Percentiles rank a stretch among this genome's conserved stretches.
Evolutionary conservation across 2,329 filamentous ascomycete genomes (phyloP).

Genomic region (Ophiognomonia clavigignenti-juglandacearum): DNA sequence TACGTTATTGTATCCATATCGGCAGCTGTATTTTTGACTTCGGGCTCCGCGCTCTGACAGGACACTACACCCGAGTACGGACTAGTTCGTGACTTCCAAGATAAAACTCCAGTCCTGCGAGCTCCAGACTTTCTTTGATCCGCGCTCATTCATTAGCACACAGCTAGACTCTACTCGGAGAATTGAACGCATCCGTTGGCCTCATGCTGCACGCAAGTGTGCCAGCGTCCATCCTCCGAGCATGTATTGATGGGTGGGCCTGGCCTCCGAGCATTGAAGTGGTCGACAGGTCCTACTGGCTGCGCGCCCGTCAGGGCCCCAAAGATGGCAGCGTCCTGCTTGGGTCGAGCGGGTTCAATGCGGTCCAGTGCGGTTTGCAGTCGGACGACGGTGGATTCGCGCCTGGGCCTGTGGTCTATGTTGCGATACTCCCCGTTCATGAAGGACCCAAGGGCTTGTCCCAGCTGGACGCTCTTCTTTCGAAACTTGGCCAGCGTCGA

Average conservation of each 20-base stretch:
- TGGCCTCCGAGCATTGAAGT: background rate
- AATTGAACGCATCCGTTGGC: background rate
- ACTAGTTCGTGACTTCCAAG: no score
- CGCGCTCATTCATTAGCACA: no score
- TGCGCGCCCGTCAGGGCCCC: constrained; percentile 14
- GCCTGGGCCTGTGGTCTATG: constrained; percentile 9
- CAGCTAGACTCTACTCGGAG: background rate
- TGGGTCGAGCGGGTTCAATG: constrained; percentile 2
- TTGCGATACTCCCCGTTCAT: constrained; percentile 14
- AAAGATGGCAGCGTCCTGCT: constrained; percentile 2
- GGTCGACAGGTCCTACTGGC: constrained; percentile 1
- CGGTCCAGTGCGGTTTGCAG: constrained; percentile 10
- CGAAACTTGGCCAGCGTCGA: constrained; percentile 3
- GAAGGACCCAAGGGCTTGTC: constrained; percentile 5
- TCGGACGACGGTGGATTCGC: constrained; percentile 5
- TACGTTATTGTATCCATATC: no score
- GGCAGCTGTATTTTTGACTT: no score
- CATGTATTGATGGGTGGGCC: background rate
- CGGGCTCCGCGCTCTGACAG: no score
- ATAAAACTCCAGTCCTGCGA: no score
- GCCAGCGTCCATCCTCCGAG: background rate
- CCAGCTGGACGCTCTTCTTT: constrained; percentile 9
- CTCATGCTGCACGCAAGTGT: background rate
- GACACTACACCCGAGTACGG: no score
- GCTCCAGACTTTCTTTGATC: no score